phyloP scores from a whole-genome alignment of 331 rosid genomes.

The Dryas integrifolia region DNA sequence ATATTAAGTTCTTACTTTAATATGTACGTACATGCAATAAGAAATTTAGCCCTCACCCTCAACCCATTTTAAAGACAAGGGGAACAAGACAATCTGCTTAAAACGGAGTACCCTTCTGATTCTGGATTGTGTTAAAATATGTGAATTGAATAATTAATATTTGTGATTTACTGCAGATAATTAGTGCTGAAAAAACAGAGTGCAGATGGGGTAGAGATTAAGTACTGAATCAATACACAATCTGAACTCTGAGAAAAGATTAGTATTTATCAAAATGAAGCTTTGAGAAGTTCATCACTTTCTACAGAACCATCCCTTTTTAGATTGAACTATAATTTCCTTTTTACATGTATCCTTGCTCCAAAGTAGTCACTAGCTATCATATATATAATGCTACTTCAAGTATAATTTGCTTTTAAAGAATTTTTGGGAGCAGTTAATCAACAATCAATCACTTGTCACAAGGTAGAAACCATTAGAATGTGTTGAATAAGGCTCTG shows the following conservation, averaged over 20 bases:
- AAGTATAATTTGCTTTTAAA: too few relatives aligned
- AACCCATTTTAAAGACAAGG: background rate
- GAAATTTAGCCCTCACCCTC: background rate
- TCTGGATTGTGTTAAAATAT: background rate
- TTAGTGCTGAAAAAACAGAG: background rate
- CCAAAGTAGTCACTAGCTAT: too few relatives aligned
- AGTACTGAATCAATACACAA: background rate
- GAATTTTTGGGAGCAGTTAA: too few relatives aligned
- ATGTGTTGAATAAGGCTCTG: background rate
- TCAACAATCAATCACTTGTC: too few relatives aligned
- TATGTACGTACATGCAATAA: background rate
- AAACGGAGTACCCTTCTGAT: background rate
- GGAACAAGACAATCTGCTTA: slow-evolving; percentile 2
- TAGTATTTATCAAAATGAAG: background rate
- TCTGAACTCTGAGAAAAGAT: background rate
- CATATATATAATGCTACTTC: too few relatives aligned
- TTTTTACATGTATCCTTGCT: too few relatives aligned
- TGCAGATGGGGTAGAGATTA: background rate
- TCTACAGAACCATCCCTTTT: background rate
- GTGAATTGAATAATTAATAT: background rate
- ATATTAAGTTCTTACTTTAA: background rate
- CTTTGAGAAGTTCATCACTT: background rate
- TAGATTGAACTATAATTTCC: background rate
- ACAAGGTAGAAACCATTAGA: too few relatives aligned
- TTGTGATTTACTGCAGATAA: background rate